A percentile compares a stretch with the other conserved stretches of the same genome.
Conservation (phyloP, 2,329 filamentous ascomycete species). For the Alternaria sp. region DNA sequence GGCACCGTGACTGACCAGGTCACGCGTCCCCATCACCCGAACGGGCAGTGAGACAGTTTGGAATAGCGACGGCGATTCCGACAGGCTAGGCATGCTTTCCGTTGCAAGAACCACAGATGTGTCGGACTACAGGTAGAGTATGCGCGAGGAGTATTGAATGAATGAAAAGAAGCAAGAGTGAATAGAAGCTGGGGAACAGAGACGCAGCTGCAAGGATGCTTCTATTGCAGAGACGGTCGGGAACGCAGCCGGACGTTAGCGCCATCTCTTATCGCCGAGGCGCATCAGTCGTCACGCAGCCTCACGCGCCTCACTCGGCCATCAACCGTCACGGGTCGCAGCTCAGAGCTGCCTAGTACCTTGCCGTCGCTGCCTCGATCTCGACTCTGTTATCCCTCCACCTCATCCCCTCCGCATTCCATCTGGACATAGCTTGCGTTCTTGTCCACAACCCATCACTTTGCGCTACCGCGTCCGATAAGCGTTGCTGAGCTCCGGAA, state of each 20-base stretch:
- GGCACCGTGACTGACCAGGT: slow-evolving; percentile 9
- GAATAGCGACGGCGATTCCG: too few species aligned
- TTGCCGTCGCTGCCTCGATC: slow-evolving; percentile 13
- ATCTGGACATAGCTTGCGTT: slow-evolving; percentile 15
- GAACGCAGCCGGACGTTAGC: slow-evolving; percentile 9
- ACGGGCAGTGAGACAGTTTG: slow-evolving; percentile 8
- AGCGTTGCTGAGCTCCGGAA: slow-evolving; percentile 22
- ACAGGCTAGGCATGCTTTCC: too few species aligned
- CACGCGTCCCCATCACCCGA: slow-evolving; percentile 19
- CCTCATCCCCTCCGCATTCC: slow-evolving; percentile 8
- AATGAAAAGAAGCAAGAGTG: background rate
- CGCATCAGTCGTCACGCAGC: slow-evolving; percentile 35
- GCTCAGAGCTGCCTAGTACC: slow-evolving; percentile 34
- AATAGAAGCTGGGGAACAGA: background rate
- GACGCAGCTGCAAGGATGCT: background rate
- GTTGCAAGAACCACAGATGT: too few species aligned
- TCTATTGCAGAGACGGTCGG: background rate
- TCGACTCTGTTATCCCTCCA: slow-evolving; percentile 6
- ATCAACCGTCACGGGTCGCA: slow-evolving; percentile 38
- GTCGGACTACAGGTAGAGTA: too few species aligned
- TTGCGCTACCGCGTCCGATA: slow-evolving; percentile 17
- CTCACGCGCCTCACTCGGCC: slow-evolving; percentile 38
- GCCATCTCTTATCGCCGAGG: slow-evolving; percentile 37
- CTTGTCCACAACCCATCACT: slow-evolving; percentile 14
- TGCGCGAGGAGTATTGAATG: too few species aligned